A percentile compares a stretch with the other conserved stretches of the same genome.
Conservation (phyloP, 352 stramenopile species). For the Phytophthora multivora region DNA sequence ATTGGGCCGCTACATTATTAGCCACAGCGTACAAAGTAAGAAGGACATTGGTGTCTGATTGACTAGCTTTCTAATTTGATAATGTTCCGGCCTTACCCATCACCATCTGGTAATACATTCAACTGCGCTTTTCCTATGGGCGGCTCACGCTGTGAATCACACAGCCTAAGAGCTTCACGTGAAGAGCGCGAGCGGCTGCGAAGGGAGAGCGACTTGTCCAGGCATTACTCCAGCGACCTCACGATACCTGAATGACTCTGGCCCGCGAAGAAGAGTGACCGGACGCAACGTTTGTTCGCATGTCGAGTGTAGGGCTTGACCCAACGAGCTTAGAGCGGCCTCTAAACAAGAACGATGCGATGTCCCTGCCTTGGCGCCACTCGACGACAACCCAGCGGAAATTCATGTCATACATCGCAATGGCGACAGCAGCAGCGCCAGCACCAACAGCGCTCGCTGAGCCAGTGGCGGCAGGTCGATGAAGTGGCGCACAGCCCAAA, state of each 20-base stretch:
- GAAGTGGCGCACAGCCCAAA: constrained; percentile 3
- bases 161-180: not conserved
- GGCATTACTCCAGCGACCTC: not conserved
- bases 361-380: not conserved
- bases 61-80: not conserved
- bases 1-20: not conserved
- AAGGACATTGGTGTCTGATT: not conserved
- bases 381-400: not conserved
- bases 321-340: too few relatives aligned
- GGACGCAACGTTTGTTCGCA: not conserved
- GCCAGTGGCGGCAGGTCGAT: not conserved
- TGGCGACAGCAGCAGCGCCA: not conserved
- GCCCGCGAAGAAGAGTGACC: not conserved
- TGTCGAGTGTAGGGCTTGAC: too few relatives aligned
- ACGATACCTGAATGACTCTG: not conserved
- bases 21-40: not conserved
- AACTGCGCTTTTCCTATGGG: too few relatives aligned
- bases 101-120: not conserved
- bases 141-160: too few relatives aligned
- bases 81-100: constrained; percentile 1
- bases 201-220: not conserved
- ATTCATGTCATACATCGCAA: not conserved
- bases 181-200: not conserved
- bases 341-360: not conserved
- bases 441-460: not conserved